Conservation (phyloP, 129 eudicot species). For the Artemisia tridentata region DNA sequence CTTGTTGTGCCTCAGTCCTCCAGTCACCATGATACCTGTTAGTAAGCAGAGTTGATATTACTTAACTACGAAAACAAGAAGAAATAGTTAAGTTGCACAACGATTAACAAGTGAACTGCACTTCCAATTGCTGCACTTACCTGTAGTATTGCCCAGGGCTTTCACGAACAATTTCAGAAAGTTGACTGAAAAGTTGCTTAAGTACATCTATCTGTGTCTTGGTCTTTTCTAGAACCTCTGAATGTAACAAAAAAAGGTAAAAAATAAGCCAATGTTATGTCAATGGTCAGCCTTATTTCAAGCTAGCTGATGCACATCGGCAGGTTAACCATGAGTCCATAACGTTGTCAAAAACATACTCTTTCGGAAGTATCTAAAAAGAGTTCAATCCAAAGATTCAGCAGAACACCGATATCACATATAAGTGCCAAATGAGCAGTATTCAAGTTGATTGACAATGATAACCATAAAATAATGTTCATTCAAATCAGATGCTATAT, state of each 20-base stretch:
- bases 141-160: constrained; percentile 87
- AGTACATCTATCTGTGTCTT: constrained; percentile 58
- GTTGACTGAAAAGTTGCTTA: constrained; percentile 50
- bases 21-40: constrained; percentile 90
- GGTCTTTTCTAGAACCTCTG: constrained; percentile 83
- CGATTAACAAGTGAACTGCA: neutral
- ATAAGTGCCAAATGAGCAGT: neutral
- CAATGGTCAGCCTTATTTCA: neutral
- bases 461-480: constrained; percentile 2
- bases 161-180: constrained; percentile 67
- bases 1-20: constrained; percentile 84
- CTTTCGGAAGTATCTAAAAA: neutral
- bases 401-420: constrained; percentile 1
- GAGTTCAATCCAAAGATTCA: neutral
- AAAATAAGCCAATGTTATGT: neutral
- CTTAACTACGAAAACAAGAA: neutral
- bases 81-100: neutral
- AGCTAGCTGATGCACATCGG: constrained; percentile 1
- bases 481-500: neutral
- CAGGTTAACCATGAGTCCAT: neutral
- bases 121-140: constrained; percentile 33
- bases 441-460: neutral
- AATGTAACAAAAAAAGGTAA: neutral
- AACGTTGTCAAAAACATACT: neutral
- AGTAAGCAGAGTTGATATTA: constrained; percentile 7